Percentiles rank a stretch among this genome's conserved stretches.
Evolutionary conservation across 495 filamentous ascomycete genomes (phyloP).

Genomic region (Daldinia vernicosa): DNA sequence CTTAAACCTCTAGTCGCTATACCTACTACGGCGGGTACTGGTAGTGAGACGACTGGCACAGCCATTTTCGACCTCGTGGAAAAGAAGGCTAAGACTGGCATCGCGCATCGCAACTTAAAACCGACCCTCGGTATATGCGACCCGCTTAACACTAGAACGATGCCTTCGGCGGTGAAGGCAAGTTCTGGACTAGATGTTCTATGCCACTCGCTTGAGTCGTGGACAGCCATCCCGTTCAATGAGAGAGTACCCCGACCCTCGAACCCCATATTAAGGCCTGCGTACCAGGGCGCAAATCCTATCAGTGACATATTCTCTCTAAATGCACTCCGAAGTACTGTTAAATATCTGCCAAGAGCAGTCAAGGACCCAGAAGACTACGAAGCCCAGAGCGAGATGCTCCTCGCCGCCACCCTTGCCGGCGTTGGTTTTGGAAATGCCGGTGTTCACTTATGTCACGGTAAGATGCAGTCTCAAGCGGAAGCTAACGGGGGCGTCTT

Average conservation of each 20-base stretch:
- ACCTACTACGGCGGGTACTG: constrained; percentile 94
- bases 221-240: constrained; percentile 94
- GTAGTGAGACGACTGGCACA: constrained; percentile 94
- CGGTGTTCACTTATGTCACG: constrained; percentile 96
- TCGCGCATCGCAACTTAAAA: constrained; percentile 93
- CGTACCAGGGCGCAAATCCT: constrained; percentile 97
- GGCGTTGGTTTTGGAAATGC: constrained; percentile 98
- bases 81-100: constrained; percentile 90
- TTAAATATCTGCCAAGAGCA: constrained; percentile 90
- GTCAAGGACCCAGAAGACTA: constrained; percentile 86
- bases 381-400: constrained; percentile 93
- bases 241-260: constrained; percentile 82
- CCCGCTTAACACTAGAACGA: constrained; percentile 91
- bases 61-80: constrained; percentile 95
- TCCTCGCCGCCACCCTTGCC: constrained; percentile 91
- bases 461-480: constrained; percentile 42
- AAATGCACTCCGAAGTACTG: constrained; percentile 77
- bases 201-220: constrained; percentile 91
- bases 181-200: constrained; percentile 91
- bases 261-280: constrained; percentile 90
- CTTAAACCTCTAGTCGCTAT: constrained; percentile 88
- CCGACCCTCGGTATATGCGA: constrained; percentile 96
- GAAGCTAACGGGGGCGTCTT: not conserved
- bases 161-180: constrained; percentile 92
- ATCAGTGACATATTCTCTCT: constrained; percentile 97